A percentile compares a stretch with the other conserved stretches of the same genome.
These are phyloP conservation scores for Juglanconis sp. DNA, from an alignment of 2,329 filamentous ascomycete genomes.

Conservation along the genomic window DNA sequence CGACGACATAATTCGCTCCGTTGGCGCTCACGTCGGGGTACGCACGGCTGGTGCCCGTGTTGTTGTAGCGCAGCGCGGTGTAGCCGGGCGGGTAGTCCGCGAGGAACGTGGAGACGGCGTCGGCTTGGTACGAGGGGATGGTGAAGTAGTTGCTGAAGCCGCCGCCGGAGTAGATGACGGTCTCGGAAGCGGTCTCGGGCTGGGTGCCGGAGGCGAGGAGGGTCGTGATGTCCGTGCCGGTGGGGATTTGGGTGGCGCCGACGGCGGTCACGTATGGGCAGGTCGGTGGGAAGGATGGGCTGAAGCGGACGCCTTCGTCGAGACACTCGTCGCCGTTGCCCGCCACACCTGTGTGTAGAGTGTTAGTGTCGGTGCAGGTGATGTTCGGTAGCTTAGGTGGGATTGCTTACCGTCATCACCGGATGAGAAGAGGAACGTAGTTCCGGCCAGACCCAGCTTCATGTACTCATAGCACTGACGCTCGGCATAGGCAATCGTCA, in stretches of 20 bases:
- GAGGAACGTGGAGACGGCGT: slow-evolving; percentile 12
- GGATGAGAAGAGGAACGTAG: slow-evolving; percentile 34
- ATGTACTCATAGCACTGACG: slow-evolving; percentile 36
- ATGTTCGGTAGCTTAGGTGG: neutral
- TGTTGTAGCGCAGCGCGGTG: slow-evolving; percentile 12
- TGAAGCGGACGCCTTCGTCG: slow-evolving; percentile 36
- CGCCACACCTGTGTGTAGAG: slow-evolving; percentile 27
- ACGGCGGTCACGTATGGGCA: slow-evolving; percentile 47
- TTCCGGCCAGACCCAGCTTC: slow-evolving; percentile 38
- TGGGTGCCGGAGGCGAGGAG: slow-evolving; percentile 13
- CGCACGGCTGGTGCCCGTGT: slow-evolving; percentile 11
- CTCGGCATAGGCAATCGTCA: slow-evolving; percentile 43
- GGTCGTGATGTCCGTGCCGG: slow-evolving; percentile 11
- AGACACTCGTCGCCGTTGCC: slow-evolving; percentile 28
- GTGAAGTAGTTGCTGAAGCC: slow-evolving; percentile 17
- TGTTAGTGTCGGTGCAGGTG: neutral
- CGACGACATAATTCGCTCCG: slow-evolving; percentile 15
- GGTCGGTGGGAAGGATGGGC: slow-evolving; percentile 37
- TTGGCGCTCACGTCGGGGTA: slow-evolving; percentile 17
- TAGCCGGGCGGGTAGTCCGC: slow-evolving; percentile 14
- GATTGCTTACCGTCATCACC: slow-evolving; percentile 26
- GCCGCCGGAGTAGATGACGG: slow-evolving; percentile 16
- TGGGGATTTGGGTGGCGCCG: slow-evolving; percentile 26
- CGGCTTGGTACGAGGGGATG: slow-evolving; percentile 15
- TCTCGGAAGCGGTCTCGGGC: slow-evolving; percentile 15